Evolutionary conservation across 768 basidiomycete genomes (phyloP).

Genomic region (Pleurotus djamor): DNA sequence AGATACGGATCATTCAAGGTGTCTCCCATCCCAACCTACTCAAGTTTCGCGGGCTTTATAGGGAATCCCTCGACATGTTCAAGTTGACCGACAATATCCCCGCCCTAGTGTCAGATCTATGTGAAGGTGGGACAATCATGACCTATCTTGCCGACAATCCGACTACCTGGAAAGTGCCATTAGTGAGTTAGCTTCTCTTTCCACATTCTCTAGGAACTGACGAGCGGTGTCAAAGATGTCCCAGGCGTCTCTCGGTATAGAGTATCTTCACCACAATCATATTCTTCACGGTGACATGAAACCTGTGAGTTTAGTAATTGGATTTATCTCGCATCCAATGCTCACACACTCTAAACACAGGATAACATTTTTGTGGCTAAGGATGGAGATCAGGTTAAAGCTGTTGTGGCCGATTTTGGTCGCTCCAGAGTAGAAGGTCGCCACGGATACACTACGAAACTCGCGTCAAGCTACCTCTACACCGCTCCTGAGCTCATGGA

Average conservation of each 20-base stretch:
- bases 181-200: not conserved
- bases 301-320: not conserved
- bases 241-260: not conserved
- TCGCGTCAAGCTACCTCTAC: not conserved
- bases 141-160: not conserved
- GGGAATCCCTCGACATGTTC: not conserved
- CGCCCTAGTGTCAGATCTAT: not conserved
- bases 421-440: not conserved
- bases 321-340: not conserved
- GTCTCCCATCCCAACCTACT: not conserved
- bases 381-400: not conserved
- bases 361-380: not conserved
- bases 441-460: not conserved
- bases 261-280: not conserved
- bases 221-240: not conserved
- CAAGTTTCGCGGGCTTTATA: not conserved
- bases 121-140: not conserved
- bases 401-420: not conserved
- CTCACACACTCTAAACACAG: not conserved
- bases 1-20: not conserved
- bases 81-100: not conserved
- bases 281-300: not conserved
- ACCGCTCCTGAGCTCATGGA: conserved; percentile 10
- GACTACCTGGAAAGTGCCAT: not conserved
- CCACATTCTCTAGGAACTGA: not conserved